A percentile compares a stretch with the other conserved stretches of the same genome.
Conservation (phyloP, 768 basidiomycete genomes). For the Omphalotus guepiniiformis region DNA sequence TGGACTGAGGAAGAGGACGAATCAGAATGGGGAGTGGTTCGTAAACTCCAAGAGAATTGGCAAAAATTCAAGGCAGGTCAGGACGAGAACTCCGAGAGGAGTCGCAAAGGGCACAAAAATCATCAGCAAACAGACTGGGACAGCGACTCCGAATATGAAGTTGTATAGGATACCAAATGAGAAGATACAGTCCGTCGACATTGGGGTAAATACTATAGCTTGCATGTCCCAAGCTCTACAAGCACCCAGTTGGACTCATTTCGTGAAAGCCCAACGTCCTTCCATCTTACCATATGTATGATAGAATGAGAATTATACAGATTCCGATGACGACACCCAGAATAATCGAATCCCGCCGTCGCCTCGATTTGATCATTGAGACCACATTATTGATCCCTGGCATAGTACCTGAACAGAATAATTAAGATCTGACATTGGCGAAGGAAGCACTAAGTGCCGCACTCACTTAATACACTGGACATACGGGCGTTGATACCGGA, state of each 20-base stretch:
- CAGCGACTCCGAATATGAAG: neutral
- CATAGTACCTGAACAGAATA: slow-evolving; percentile 56
- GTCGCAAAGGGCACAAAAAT: no score
- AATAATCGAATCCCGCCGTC: slow-evolving; percentile 86
- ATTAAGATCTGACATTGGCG: neutral
- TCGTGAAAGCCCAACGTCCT: no score
- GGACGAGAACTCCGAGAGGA: no score
- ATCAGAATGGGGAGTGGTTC: slow-evolving; percentile 57
- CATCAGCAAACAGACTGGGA: slow-evolving; percentile 25
- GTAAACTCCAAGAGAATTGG: slow-evolving; percentile 72
- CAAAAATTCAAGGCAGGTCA: slow-evolving; percentile 49
- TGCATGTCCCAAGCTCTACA: no score
- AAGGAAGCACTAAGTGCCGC: neutral
- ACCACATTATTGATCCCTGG: slow-evolving; percentile 94
- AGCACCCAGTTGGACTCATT: no score
- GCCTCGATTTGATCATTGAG: slow-evolving; percentile 87
- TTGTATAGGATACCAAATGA: neutral
- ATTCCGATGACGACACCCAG: slow-evolving; percentile 86
- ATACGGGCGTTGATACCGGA: slow-evolving; percentile 82
- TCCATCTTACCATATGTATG: slow-evolving; percentile 41
- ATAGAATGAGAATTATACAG: slow-evolving; percentile 58
- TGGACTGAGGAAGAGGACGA: slow-evolving; percentile 41
- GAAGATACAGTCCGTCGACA: no score
- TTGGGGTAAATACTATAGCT: no score
- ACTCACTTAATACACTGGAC: slow-evolving; percentile 75